Evolutionary conservation across 1,284 basidiomycete species (phyloP).

Genomic region (Ustilago nuda): DNA sequence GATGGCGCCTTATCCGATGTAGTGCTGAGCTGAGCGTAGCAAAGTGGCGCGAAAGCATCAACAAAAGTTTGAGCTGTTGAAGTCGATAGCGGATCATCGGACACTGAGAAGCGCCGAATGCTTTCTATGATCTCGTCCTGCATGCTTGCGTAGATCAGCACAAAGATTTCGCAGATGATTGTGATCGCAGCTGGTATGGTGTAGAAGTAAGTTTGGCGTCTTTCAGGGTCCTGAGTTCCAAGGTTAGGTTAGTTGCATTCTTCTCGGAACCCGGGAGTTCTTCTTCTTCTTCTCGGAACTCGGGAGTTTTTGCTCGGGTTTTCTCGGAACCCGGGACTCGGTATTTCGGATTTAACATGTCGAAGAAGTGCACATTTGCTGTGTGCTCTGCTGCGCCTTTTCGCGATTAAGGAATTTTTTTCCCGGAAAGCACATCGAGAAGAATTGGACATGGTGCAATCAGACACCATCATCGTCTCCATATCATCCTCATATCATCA

Average conservation of each 20-base stretch:
- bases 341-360: conserved; percentile 1
- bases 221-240: too few species aligned
- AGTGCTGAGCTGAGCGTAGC: neutral
- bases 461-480: neutral
- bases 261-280: too few species aligned
- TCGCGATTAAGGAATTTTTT: conserved; percentile 19
- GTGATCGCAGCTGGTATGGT: neutral
- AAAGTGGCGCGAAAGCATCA: conserved; percentile 39
- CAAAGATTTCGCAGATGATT: neutral
- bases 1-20: conserved; percentile 1
- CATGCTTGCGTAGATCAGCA: neutral
- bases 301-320: too few species aligned
- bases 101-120: conserved; percentile 34
- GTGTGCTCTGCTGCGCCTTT: conserved; percentile 20
- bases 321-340: neutral
- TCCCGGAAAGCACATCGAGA: conserved; percentile 14
- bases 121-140: conserved; percentile 30
- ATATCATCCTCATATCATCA: neutral
- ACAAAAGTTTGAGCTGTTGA: conserved; percentile 36
- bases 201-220: neutral
- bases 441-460: conserved; percentile 4
- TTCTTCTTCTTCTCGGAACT: too few species aligned
- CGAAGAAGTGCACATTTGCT: neutral
- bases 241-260: neutral
- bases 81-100: conserved; percentile 44